Conservation (phyloP, 2,329 filamentous ascomycete genomes). For the Dothiorella sarmentorum region DNA sequence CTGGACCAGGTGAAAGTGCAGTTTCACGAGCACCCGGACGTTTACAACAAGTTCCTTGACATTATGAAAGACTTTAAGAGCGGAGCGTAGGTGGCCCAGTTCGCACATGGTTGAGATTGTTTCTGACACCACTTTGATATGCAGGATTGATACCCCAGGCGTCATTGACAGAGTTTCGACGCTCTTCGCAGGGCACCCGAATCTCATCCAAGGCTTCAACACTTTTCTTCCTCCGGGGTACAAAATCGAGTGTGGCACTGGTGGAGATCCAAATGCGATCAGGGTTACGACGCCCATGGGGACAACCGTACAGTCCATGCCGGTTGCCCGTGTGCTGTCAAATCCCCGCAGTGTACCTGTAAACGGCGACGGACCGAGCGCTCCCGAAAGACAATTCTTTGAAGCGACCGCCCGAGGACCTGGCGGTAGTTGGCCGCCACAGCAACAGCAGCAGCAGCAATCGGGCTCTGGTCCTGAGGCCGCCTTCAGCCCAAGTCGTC, state of each 20-base stretch:
- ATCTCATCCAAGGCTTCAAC: conserved; percentile 95
- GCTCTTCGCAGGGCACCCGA: conserved; percentile 92
- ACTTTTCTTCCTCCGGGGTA: conserved; percentile 96
- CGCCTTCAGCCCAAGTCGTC: conserved; percentile 44
- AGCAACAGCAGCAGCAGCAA: conserved; percentile 27
- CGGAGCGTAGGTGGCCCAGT: conserved; percentile 65
- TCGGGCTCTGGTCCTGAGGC: conserved; percentile 34
- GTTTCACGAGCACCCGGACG: conserved; percentile 93
- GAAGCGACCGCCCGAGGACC: conserved; percentile 29
- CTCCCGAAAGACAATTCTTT: conserved; percentile 38
- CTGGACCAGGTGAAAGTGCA: conserved; percentile 98
- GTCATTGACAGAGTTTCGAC: conserved; percentile 96
- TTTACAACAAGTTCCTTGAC: conserved; percentile 94
- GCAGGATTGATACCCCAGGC: conserved; percentile 89
- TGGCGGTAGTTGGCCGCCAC: conserved; percentile 38
- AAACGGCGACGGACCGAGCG: conserved; percentile 54
- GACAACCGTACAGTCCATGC: conserved; percentile 90
- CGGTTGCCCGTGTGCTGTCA: conserved; percentile 46
- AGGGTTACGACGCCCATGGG: conserved; percentile 95
- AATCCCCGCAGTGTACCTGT: conserved; percentile 46
- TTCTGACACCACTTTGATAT: background rate
- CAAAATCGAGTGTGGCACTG: conserved; percentile 90
- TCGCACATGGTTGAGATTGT: background rate
- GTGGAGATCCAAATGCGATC: conserved; percentile 93
- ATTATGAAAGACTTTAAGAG: conserved; percentile 99